Evolutionary conservation across 768 basidiomycete genomes (phyloP).

Genomic region (Trametes punicea): DNA sequence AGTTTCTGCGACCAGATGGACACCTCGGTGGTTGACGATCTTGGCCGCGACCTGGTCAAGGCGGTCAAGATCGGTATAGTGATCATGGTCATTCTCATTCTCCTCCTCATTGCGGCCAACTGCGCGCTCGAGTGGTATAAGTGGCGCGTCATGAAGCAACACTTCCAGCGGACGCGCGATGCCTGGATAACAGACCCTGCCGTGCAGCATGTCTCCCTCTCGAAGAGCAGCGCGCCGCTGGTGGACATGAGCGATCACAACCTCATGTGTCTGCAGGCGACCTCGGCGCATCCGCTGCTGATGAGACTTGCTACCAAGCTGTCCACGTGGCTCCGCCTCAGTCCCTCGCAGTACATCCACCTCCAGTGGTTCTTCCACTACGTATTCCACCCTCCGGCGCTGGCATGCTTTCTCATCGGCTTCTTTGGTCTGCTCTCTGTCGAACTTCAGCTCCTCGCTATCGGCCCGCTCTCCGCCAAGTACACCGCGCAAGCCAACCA

Average conservation of each 20-base stretch:
- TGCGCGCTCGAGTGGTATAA: conserved; percentile 86
- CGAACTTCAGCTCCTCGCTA: conserved; percentile 79
- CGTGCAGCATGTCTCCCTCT: conserved; percentile 40
- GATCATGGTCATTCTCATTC: conserved; percentile 66
- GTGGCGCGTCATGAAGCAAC: conserved; percentile 67
- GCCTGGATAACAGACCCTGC: conserved; percentile 78
- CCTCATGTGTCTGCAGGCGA: conserved; percentile 68
- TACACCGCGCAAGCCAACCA: conserved; percentile 62
- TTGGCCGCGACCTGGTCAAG: conserved; percentile 75
- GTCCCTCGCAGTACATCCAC: conserved; percentile 60
- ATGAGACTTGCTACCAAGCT: conserved; percentile 59
- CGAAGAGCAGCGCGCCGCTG: conserved; percentile 39
- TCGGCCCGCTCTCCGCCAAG: conserved; percentile 67
- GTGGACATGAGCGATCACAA: conserved; percentile 72
- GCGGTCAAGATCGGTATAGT: conserved; percentile 76
- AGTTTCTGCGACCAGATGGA: conserved; percentile 79
- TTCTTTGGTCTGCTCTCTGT: conserved; percentile 84
- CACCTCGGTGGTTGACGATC: conserved; percentile 80
- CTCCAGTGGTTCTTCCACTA: conserved; percentile 89
- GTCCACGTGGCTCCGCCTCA: conserved; percentile 48
- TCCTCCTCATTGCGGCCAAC: conserved; percentile 71
- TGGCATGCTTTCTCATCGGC: conserved; percentile 92
- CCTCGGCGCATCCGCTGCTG: conserved; percentile 69
- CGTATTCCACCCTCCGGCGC: conserved; percentile 86
- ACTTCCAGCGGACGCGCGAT: conserved; percentile 67